A percentile compares a stretch with the other conserved stretches of the same genome.
phyloP scores from a whole-genome alignment of 2,329 filamentous ascomycete species.

The Beauveria australis region DNA sequence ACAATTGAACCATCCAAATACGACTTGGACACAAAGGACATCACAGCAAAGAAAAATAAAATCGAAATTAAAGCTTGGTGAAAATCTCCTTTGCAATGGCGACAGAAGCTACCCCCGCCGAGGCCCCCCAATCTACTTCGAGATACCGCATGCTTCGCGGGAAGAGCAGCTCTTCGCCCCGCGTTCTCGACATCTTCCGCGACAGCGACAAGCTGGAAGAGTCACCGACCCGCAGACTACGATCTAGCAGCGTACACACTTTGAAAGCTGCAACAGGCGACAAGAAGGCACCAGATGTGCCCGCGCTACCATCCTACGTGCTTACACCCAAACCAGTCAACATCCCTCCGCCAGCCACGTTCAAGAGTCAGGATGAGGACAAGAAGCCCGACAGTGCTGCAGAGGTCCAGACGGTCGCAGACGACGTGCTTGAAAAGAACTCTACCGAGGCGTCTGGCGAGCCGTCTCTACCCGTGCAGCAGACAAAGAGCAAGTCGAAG shows the following conservation, averaged over 20 bases:
- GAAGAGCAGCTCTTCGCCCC: conserved; percentile 26
- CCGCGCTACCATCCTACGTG: conserved; percentile 18
- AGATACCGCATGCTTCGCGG: conserved; percentile 26
- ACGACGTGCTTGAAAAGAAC: neutral
- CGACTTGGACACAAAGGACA: neutral
- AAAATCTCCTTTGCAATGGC: conserved; percentile 11
- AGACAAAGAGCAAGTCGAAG: neutral
- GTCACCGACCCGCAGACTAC: conserved; percentile 14
- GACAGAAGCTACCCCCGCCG: conserved; percentile 15
- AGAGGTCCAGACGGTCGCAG: neutral
- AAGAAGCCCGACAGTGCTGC: neutral
- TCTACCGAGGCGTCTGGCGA: conserved; percentile 11
- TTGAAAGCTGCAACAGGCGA: conserved; percentile 12
- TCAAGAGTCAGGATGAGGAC: conserved; percentile 6
- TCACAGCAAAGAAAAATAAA: neutral
- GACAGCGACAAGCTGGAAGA: conserved; percentile 12
- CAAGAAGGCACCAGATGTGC: conserved; percentile 16
- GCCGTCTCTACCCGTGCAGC: neutral
- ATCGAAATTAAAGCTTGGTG: neutral
- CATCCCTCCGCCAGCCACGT: conserved; percentile 16
- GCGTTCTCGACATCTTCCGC: conserved; percentile 22
- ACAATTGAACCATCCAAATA: neutral
- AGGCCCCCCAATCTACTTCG: conserved; percentile 16
- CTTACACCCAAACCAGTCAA: conserved; percentile 23
- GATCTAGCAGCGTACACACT: conserved; percentile 20